A percentile compares a stretch with the other conserved stretches of the same genome.
These are phyloP conservation scores for Nakataea oryzae DNA, from an alignment of 2,329 filamentous ascomycete species.

Conservation along the genomic window DNA sequence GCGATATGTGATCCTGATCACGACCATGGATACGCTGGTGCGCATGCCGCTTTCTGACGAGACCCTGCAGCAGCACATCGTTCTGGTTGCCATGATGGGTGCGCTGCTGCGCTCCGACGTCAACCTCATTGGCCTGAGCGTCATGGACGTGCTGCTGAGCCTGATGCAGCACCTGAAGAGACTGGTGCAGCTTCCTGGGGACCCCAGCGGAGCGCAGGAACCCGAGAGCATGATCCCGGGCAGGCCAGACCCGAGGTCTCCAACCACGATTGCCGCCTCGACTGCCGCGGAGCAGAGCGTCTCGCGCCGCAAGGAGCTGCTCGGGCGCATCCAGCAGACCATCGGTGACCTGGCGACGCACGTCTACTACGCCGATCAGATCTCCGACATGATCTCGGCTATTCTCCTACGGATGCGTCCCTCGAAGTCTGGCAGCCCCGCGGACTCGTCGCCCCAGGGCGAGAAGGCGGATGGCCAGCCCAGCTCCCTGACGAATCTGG, in stretches of 20 bases:
- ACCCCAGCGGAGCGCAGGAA: slow-evolving; percentile 18
- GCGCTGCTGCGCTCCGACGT: slow-evolving; percentile 78
- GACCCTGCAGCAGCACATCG: slow-evolving; percentile 61
- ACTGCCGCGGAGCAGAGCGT: slow-evolving; percentile 21
- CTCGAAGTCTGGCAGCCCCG: slow-evolving; percentile 27
- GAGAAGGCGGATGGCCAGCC: slow-evolving; percentile 36
- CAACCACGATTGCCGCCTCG: slow-evolving; percentile 17
- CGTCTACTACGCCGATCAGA: slow-evolving; percentile 93
- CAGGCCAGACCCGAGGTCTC: slow-evolving; percentile 16
- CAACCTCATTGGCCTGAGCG: slow-evolving; percentile 88
- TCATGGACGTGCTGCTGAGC: slow-evolving; percentile 87
- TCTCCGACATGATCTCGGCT: slow-evolving; percentile 83
- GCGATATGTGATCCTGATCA: slow-evolving; percentile 80
- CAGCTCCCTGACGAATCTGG: slow-evolving; percentile 17
- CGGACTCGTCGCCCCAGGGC: slow-evolving; percentile 28
- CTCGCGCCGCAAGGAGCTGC: slow-evolving; percentile 51
- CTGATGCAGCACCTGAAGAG: slow-evolving; percentile 75
- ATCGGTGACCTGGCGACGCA: slow-evolving; percentile 90
- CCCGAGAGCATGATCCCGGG: slow-evolving; percentile 12
- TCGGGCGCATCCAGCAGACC: slow-evolving; percentile 65
- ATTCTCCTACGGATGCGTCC: slow-evolving; percentile 73
- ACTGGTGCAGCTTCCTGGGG: slow-evolving; percentile 55
- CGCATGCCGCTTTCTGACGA: slow-evolving; percentile 59
- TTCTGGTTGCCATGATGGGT: slow-evolving; percentile 68
- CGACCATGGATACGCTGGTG: slow-evolving; percentile 66